A percentile compares a stretch with the other conserved stretches of the same genome.
Evolutionary conservation across 2,329 filamentous ascomycete species (phyloP).

Genomic region (Chaetomium globosum): DNA sequence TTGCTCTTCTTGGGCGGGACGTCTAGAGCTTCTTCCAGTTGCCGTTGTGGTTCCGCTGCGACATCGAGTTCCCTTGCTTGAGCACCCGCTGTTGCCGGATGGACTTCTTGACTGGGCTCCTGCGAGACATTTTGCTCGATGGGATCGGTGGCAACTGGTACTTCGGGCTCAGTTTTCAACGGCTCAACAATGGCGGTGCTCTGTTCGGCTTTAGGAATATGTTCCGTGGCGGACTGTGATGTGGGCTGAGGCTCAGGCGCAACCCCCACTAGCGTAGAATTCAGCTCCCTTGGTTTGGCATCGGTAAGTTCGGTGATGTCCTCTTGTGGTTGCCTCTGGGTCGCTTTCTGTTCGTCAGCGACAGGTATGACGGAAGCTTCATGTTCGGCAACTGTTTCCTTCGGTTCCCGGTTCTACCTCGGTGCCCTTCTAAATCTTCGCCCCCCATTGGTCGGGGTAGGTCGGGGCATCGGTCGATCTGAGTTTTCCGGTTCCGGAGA

Average conservation of each 20-base stretch:
- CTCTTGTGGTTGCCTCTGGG: neutral
- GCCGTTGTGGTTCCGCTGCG: constrained; percentile 2
- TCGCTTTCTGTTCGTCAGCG: too few species aligned
- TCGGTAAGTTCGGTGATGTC: neutral
- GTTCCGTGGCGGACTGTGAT: neutral
- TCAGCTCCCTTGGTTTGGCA: neutral
- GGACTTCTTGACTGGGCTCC: neutral
- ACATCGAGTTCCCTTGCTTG: constrained; percentile 16
- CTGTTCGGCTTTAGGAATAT: neutral
- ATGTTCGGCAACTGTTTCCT: too few species aligned
- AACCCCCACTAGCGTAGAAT: neutral
- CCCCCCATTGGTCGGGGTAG: too few species aligned
- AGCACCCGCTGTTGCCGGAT: constrained; percentile 17
- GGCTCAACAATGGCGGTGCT: neutral
- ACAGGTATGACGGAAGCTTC: too few species aligned
- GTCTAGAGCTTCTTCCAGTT: constrained; percentile 22
- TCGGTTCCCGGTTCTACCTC: too few species aligned
- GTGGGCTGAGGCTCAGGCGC: neutral
- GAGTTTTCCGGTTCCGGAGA: too few species aligned
- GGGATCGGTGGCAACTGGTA: neutral
- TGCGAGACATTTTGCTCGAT: neutral
- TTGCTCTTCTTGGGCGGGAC: constrained; percentile 33
- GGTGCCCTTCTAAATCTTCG: too few species aligned
- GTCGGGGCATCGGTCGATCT: too few species aligned
- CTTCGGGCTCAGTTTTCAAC: neutral